phyloP scores from a whole-genome alignment of 305 asterid species.

The Ilex paraguariensis region DNA sequence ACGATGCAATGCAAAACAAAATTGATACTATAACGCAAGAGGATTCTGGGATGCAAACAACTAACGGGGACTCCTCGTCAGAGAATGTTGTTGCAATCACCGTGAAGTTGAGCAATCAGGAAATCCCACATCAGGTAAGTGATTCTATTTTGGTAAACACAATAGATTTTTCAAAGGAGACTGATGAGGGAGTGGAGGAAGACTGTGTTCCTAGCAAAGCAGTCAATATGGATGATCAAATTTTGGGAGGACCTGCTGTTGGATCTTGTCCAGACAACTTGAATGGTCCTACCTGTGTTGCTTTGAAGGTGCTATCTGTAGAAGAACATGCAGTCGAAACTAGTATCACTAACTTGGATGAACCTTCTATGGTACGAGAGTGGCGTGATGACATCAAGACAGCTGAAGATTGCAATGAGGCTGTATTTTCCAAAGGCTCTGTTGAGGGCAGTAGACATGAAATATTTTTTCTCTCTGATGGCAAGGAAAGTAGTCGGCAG shows the following conservation, averaged over 20 bases:
- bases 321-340: slow-evolving; percentile 41
- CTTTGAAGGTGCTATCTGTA: slow-evolving; percentile 31
- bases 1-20: slow-evolving; percentile 32
- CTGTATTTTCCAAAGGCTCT: slow-evolving; percentile 30
- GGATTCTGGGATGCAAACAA: slow-evolving; percentile 24
- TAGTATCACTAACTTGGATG: slow-evolving; percentile 15
- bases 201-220: slow-evolving; percentile 18
- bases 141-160: slow-evolving; percentile 27
- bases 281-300: slow-evolving; percentile 20
- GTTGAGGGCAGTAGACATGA: slow-evolving; percentile 24
- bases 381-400: slow-evolving; percentile 29
- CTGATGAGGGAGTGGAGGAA: slow-evolving; percentile 22
- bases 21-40: slow-evolving; percentile 31
- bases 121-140: slow-evolving; percentile 16
- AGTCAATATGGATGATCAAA: slow-evolving; percentile 22
- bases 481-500: slow-evolving; percentile 28
- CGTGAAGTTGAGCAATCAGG: slow-evolving; percentile 33
- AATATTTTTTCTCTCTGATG: slow-evolving; percentile 20
- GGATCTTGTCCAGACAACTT: slow-evolving; percentile 25
- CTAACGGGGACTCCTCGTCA: slow-evolving; percentile 27
- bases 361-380: slow-evolving; percentile 21
- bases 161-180: slow-evolving; percentile 20
- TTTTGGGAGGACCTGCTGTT: slow-evolving; percentile 22
- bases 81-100: slow-evolving; percentile 27
- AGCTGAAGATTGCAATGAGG: slow-evolving; percentile 31